Percentiles rank a stretch among this genome's conserved stretches.
These are phyloP conservation scores for Chlorociboria aeruginascens DNA, from an alignment of 495 filamentous ascomycete genomes.

Conservation along the genomic window DNA sequence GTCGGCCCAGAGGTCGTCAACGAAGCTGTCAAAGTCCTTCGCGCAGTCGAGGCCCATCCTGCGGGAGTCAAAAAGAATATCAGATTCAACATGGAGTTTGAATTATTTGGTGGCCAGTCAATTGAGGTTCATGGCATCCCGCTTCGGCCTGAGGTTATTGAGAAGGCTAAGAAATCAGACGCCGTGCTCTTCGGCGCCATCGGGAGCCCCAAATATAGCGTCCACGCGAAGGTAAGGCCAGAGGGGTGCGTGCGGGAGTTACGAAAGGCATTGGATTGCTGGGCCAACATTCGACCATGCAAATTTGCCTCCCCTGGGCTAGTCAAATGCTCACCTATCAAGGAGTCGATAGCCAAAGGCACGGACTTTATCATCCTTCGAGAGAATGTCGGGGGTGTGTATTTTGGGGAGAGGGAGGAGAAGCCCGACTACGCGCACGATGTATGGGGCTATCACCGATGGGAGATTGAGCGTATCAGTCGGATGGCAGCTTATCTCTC, in stretches of 20 bases:
- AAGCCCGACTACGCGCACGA: conserved; percentile 34
- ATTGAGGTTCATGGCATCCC: conserved; percentile 35
- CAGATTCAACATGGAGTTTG: conserved; percentile 31
- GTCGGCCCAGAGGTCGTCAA: conserved; percentile 43
- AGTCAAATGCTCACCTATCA: background rate
- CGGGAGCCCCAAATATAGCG: conserved; percentile 32
- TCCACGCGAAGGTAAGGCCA: conserved; percentile 22
- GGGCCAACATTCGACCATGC: conserved; percentile 34
- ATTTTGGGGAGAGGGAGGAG: conserved; percentile 39
- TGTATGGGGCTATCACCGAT: conserved; percentile 34
- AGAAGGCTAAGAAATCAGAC: conserved; percentile 29
- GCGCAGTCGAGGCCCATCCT: conserved; percentile 27
- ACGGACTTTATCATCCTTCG: conserved; percentile 38
- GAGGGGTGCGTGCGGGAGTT: conserved; percentile 35
- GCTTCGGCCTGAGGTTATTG: conserved; percentile 32
- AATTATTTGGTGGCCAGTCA: conserved; percentile 36
- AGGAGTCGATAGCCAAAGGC: conserved; percentile 18
- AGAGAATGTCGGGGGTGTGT: conserved; percentile 41
- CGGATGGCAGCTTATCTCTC: conserved; percentile 36
- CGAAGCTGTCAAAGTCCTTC: conserved; percentile 39
- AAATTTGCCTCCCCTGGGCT: background rate
- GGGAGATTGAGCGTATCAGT: conserved; percentile 36
- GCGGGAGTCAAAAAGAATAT: conserved; percentile 9
- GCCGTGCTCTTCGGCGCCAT: conserved; percentile 39
- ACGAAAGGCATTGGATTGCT: conserved; percentile 36